phyloP scores from a whole-genome alignment of 768 basidiomycete species.

The Pleurotus djamor region DNA sequence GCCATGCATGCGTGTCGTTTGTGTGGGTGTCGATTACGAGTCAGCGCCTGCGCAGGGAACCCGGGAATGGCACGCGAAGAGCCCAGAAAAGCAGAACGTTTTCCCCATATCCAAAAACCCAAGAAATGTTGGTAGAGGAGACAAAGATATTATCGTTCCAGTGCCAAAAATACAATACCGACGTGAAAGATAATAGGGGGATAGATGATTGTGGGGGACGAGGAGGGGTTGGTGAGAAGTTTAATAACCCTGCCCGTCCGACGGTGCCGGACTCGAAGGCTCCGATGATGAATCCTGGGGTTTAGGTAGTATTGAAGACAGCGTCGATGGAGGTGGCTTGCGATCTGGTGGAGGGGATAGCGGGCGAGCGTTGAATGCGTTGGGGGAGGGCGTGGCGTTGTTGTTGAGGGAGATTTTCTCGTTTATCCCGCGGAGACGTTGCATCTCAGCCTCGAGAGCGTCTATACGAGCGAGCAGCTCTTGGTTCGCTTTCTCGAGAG shows the following conservation, averaged over 20 bases:
- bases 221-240: constrained; percentile 11
- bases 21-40: background rate
- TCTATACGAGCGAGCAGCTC: constrained; percentile 68
- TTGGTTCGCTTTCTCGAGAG: constrained; percentile 70
- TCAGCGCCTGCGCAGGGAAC: background rate
- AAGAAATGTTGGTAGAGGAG: too few species aligned
- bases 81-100: too few species aligned
- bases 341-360: constrained; percentile 67
- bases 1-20: too few species aligned
- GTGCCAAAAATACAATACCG: constrained; percentile 8
- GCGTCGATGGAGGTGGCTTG: constrained; percentile 28
- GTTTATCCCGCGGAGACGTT: constrained; percentile 70
- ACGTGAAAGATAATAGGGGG: background rate
- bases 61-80: too few species aligned
- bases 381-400: constrained; percentile 55
- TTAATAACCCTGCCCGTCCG: constrained; percentile 44
- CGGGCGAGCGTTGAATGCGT: constrained; percentile 48
- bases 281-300: constrained; percentile 64
- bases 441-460: constrained; percentile 65
- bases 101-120: background rate
- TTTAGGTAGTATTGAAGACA: constrained; percentile 45
- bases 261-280: constrained; percentile 55
- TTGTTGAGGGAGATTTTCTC: constrained; percentile 76
- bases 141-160: too few species aligned
- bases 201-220: background rate